These are phyloP conservation scores for Ophiostoma australiae DNA, from an alignment of 2,329 filamentous ascomycete genomes.

Conservation along the genomic window DNA sequence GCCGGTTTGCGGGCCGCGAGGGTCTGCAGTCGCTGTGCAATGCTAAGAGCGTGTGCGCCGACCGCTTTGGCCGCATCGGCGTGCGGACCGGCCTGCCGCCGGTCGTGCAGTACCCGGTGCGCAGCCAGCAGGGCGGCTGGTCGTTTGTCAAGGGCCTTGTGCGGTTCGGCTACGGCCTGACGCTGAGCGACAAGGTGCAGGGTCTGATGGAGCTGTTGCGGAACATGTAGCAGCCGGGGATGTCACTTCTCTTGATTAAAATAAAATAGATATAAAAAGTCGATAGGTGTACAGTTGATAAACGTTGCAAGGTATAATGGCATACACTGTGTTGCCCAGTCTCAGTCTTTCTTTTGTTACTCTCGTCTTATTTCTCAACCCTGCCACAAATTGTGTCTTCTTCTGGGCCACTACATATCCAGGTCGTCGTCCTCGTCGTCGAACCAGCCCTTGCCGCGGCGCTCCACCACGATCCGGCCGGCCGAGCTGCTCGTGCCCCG, in stretches of 20 bases:
- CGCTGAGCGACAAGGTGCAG: slow-evolving; percentile 17
- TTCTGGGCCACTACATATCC: slow-evolving; percentile 17
- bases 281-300: not conserved
- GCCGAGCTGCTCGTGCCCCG: slow-evolving; percentile 44
- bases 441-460: slow-evolving; percentile 71
- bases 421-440: slow-evolving; percentile 70
- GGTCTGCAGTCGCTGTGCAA: slow-evolving; percentile 82
- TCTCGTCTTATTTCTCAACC: no score
- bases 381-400: not conserved
- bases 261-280: not conserved
- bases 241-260: not conserved
- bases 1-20: slow-evolving; percentile 86
- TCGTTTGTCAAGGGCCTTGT: slow-evolving; percentile 58
- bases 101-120: slow-evolving; percentile 75
- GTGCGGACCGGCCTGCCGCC: slow-evolving; percentile 73
- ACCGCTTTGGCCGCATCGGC: slow-evolving; percentile 59
- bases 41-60: slow-evolving; percentile 76
- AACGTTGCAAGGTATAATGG: not conserved
- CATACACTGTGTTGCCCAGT: not conserved
- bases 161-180: slow-evolving; percentile 54
- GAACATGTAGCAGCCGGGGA: slow-evolving; percentile 21
- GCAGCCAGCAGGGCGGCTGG: slow-evolving; percentile 59
- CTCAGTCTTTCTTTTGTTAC: no score
- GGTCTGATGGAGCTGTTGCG: slow-evolving; percentile 26
- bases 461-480: slow-evolving; percentile 80